These are phyloP conservation scores for Sinapis alba DNA, from an alignment of 441 rosid genomes.

Conservation along the genomic window DNA sequence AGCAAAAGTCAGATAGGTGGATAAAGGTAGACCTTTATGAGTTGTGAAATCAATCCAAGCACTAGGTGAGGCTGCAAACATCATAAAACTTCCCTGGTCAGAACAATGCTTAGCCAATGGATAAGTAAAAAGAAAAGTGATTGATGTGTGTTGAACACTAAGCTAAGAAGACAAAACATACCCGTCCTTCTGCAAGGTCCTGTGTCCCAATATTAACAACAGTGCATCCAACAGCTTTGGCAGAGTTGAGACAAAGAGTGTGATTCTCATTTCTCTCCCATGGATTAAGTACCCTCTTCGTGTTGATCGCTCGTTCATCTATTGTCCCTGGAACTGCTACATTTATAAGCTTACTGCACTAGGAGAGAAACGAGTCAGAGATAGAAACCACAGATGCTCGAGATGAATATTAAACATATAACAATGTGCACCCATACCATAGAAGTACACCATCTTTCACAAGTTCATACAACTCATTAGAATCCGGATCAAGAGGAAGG, in stretches of 20 bases:
- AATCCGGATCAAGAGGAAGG: conserved; percentile 64
- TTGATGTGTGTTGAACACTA: conserved; percentile 19
- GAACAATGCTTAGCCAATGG: conserved; percentile 7
- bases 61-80: conserved; percentile 62
- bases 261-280: conserved; percentile 87
- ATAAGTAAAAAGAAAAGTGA: conserved; percentile 11
- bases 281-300: conserved; percentile 63
- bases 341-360: conserved; percentile 66
- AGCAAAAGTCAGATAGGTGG: conserved; percentile 34
- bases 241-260: conserved; percentile 75
- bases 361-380: conserved; percentile 16
- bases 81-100: conserved; percentile 12
- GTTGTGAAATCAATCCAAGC: conserved; percentile 72
- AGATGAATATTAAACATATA: neutral
- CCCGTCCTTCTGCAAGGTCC: conserved; percentile 75
- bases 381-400: neutral
- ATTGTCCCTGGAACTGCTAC: conserved; percentile 76
- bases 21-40: conserved; percentile 54
- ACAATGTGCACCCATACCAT: conserved; percentile 50
- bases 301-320: conserved; percentile 75
- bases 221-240: conserved; percentile 74
- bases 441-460: conserved; percentile 74
- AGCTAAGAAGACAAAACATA: conserved; percentile 40
- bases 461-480: conserved; percentile 59
- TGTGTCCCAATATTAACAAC: conserved; percentile 75